Evolutionary conservation across 2,329 filamentous ascomycete species (phyloP).

Genomic region (Fusarium mundagurra): DNA sequence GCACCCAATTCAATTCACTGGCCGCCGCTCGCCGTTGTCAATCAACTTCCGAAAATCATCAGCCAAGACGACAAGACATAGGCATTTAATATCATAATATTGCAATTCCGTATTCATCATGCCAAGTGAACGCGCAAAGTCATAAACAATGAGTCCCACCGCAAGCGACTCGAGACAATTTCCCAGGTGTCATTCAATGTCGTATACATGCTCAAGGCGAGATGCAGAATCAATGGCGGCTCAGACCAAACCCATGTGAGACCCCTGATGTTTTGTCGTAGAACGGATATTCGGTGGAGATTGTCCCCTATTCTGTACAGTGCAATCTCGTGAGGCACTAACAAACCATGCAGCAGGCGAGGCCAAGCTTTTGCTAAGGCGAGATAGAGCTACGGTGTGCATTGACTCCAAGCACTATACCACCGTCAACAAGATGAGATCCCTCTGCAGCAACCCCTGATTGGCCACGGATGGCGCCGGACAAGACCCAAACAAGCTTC

Average conservation of each 20-base stretch:
- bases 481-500: conserved; percentile 40
- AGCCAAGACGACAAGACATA: conserved; percentile 22
- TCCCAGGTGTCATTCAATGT: conserved; percentile 30
- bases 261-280: conserved; percentile 31
- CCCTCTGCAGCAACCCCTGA: conserved; percentile 19
- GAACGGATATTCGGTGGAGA: conserved; percentile 41
- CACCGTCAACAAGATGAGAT: conserved; percentile 44
- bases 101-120: conserved; percentile 3
- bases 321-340: conserved; percentile 25
- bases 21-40: background rate
- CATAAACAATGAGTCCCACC: conserved; percentile 7
- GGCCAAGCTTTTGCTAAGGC: conserved; percentile 18
- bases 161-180: conserved; percentile 32
- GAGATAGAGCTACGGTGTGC: conserved; percentile 27
- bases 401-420: conserved; percentile 33
- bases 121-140: conserved; percentile 14
- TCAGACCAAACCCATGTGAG: conserved; percentile 15
- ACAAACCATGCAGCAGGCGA: background rate
- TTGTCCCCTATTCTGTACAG: conserved; percentile 42
- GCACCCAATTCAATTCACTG: background rate
- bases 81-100: conserved; percentile 7
- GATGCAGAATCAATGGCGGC: conserved; percentile 10
- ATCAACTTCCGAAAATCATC: background rate
- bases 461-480: conserved; percentile 31
- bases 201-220: conserved; percentile 28